Evolutionary conservation across 176 grass and related monocot genomes (phyloP), one percentile per base, ranked within the genome.

Genomic region (Thinopyrum elongatum): DNA sequence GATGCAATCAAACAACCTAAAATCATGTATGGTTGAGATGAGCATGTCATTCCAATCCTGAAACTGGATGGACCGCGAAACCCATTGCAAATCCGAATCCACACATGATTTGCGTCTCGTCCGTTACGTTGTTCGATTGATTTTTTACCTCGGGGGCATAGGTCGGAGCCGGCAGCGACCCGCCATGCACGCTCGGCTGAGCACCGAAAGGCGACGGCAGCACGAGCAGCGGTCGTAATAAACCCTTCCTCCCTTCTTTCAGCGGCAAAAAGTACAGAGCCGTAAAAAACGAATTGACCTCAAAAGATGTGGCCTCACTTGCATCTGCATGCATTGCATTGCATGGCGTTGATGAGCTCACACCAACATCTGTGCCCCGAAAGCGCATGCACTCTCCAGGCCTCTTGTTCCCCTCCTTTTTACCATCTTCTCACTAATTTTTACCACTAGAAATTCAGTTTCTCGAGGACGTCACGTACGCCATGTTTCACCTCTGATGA

Each of bases 341-440:
- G 28, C 78, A 80, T 35, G 62, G 55, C 1, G 33, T 11, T 61
- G 67, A 84, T 76, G 89, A 80, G 59, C 85, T 70, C 89, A 87
- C 85, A 90, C 68, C 13, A 74, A 44, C 67, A 87, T 67, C 65
- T 87, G 80, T 74, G 59, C 29, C 84, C 79, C 29, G 41, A 86
- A 90, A 82, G 88, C 22, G 72, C 6, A 61, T 70, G 29, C 79
- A 70, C 62, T 49, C 72, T 86, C 88, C 29, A 83, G 84, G 88
- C 58, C 41, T 42, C 41, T 42, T 42, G 75, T 84, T 86, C 44
- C 66, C 80, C 15, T 28, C 49, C 8, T 17, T 6, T 9, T 7
- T 53, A 53, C 49, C 49, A 53, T 19, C 49, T 53, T 53, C 44
- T 14, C 10, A 3, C 41, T 14, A 47, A 5, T 19, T 53, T 53